Conservation (phyloP, 805 yeast genomes). For the Diddensiella transvaalensis region DNA sequence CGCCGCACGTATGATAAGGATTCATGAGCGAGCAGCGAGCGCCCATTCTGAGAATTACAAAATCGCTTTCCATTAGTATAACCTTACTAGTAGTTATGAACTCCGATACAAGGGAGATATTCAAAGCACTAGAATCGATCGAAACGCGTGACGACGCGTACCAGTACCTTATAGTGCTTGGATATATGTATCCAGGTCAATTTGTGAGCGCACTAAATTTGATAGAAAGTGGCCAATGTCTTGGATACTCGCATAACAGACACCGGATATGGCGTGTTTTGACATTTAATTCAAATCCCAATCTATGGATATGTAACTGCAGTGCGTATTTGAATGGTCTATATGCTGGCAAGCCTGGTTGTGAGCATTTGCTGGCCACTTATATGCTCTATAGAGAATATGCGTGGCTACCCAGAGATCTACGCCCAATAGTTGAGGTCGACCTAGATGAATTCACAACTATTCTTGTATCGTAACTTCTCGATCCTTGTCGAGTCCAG, state of each 20-base stretch:
- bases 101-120: background rate
- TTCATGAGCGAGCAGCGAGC: too few species aligned
- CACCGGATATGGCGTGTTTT: background rate
- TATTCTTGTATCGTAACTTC: too few species aligned
- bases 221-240: slow-evolving; percentile 14
- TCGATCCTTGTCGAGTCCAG: too few species aligned
- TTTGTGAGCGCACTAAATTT: slow-evolving; percentile 23
- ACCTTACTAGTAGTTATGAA: too few species aligned
- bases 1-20: too few species aligned
- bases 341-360: slow-evolving; percentile 14
- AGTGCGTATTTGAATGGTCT: slow-evolving; percentile 9
- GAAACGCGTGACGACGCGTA: slow-evolving; percentile 1
- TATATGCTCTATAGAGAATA: slow-evolving; percentile 8
- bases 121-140: background rate
- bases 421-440: background rate
- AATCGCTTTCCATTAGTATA: too few species aligned
- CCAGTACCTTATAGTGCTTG: slow-evolving; percentile 18
- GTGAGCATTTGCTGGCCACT: slow-evolving; percentile 25
- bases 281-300: slow-evolving; percentile 13
- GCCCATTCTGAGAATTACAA: too few species aligned
- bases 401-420: background rate
- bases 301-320: slow-evolving; percentile 24
- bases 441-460: background rate
- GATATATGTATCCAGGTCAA: slow-evolving; percentile 20
- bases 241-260: background rate